Evolutionary conservation across 495 filamentous ascomycete species (phyloP), one percentile per base, ranked within the genome.

Genomic region (Podospora fimiseda): DNA sequence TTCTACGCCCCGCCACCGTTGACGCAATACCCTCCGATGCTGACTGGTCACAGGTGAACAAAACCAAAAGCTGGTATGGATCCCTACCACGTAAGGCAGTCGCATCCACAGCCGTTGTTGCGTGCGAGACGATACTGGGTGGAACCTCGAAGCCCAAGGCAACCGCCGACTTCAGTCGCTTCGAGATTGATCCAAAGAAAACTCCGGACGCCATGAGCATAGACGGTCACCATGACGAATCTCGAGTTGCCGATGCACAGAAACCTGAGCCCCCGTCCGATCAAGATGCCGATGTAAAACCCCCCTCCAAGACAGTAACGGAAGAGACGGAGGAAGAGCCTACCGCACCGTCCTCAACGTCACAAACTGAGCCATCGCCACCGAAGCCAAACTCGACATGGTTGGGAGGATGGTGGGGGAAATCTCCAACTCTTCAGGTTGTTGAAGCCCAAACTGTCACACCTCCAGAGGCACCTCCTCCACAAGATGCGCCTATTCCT

Each of bases 41-140:
- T 67, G 16, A 62, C 51, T 51, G 14, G 20, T 68, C 53, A 7
- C 60, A 76, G 72, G 59, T 71, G 43, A 78, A 75, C 66, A 82
- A 83, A 57, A 74, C 77, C 9, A 73, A 71, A 30, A 79, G 78
- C 44, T 91, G 80, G 81, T 81, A 81, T 47, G 79, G 79, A 27
- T 81, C 78, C n/a, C 82, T 84, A 84, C 81, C 85, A 20, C 75
- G 77, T 62, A 91, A 91, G 66, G 84, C 87, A 21, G 73, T 77
- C 36, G 78, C 87, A 43, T 83, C 87, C 48, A 89, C 83, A 44
- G 79, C 87, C 69, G 79, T 87, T 69, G 79, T 89, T 65, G 86
- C 84, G 51, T 83, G 82, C 64, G 86, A 91, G 71, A 88, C 83
- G 48, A 88, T 90, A 30, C 76, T 84, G 50, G 85, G 79, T 57